A percentile compares a stretch with the other conserved stretches of the same genome.
These are phyloP conservation scores for Chondrostereum purpureum DNA, from an alignment of 1,284 basidiomycete genomes.

Conservation along the genomic window DNA sequence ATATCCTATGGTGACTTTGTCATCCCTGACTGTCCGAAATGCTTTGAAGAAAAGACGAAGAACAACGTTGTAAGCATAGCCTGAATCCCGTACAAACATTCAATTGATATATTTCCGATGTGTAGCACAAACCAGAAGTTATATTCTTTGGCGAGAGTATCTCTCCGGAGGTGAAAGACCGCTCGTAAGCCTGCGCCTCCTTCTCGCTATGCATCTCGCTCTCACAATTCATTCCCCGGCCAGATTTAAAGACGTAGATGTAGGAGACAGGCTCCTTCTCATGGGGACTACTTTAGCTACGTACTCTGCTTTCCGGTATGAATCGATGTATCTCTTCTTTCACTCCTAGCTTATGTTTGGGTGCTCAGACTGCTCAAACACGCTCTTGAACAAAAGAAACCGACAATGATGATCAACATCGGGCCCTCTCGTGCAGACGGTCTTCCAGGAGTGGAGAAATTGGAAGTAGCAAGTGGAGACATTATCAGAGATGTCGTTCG, in stretches of 20 bases:
- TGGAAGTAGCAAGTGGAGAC: conserved; percentile 65
- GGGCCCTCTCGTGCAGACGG: conserved; percentile 82
- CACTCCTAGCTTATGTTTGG: conserved; percentile 2
- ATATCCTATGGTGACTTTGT: conserved; percentile 71
- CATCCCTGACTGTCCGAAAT: conserved; percentile 72
- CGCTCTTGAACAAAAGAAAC: conserved; percentile 69
- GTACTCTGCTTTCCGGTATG: conserved; percentile 81
- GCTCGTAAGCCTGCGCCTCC: conserved; percentile 73
- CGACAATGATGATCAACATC: conserved; percentile 75
- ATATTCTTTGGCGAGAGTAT: conserved; percentile 90
- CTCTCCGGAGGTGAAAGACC: conserved; percentile 49
- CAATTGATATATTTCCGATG: background rate
- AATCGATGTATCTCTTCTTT: conserved; percentile 1
- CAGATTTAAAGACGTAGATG: conserved; percentile 58
- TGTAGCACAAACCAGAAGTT: conserved; percentile 75
- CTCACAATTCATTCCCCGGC: background rate
- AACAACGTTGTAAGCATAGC: conserved; percentile 44
- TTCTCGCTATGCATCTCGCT: conserved; percentile 3
- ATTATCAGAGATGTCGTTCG: conserved; percentile 62
- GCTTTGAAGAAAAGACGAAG: conserved; percentile 45
- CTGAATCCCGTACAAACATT: background rate
- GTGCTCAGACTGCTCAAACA: conserved; percentile 66
- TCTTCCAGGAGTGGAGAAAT: conserved; percentile 67
- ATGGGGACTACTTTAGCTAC: conserved; percentile 89
- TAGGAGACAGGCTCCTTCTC: conserved; percentile 64